Conservation (phyloP, 2,329 filamentous ascomycete genomes). For the Phialophora verrucosa region DNA sequence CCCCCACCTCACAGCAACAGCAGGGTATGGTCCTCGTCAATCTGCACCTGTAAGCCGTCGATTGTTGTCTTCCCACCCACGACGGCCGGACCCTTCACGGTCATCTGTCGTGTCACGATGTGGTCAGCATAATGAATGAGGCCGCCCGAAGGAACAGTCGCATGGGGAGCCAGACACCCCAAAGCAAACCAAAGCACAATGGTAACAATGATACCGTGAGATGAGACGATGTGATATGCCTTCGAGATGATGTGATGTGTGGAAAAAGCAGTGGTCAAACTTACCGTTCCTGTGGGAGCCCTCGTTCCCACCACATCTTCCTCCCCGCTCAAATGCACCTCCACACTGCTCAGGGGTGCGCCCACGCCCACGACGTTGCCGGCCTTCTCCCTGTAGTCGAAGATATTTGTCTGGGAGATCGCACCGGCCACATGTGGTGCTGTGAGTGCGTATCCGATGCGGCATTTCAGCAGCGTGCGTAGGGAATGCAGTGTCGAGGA, state of each 20-base stretch:
- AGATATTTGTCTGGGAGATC: conserved; percentile 83
- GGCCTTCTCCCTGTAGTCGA: conserved; percentile 74
- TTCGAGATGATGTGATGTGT: background rate
- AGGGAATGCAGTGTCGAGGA: conserved; percentile 77
- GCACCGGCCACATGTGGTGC: conserved; percentile 84
- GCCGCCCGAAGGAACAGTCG: too few species aligned
- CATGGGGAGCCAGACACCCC: background rate
- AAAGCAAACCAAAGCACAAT: background rate
- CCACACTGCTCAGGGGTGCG: conserved; percentile 76
- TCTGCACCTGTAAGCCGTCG: conserved; percentile 24
- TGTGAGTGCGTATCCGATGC: conserved; percentile 84
- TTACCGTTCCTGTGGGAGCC: conserved; percentile 67
- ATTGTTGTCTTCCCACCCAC: conserved; percentile 32
- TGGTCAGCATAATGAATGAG: background rate
- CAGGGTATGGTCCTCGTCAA: conserved; percentile 35
- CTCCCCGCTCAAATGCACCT: conserved; percentile 66
- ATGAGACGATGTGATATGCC: background rate
- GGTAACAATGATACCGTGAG: background rate
- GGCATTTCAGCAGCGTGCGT: conserved; percentile 77
- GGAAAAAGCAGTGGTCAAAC: conserved; percentile 38
- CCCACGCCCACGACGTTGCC: conserved; percentile 67
- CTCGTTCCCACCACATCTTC: conserved; percentile 43
- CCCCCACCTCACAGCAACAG: conserved; percentile 13
- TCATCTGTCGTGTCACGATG: conserved; percentile 22
- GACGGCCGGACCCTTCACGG: conserved; percentile 36